Base-by-base conservation (phyloP, 2,329 filamentous ascomycete genomes). In the Knufia petricola region DNA sequence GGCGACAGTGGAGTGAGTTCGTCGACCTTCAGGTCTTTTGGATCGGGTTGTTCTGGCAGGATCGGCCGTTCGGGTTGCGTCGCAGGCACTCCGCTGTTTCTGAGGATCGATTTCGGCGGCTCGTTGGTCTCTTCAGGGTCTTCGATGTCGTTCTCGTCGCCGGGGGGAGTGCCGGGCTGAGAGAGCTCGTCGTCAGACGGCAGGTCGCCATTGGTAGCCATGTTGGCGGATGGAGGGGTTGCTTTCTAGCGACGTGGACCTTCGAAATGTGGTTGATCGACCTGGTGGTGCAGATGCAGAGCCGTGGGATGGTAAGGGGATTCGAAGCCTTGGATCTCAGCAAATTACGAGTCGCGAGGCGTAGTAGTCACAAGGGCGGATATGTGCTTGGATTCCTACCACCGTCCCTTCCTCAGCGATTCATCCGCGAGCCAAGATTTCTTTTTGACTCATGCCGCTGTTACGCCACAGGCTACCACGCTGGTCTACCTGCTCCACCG, bases 1-100 rank as follows among this genome's bases (percentile, higher is more conserved):
- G 89, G 88, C 13, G 90, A 94, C 60, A 95, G 75, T 50, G 92
- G 90, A 58, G 77, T 87, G 60, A 98, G 75, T 46, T 71, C 79
- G 58, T 79, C 78, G 62, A 95, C 78, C 63, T 96, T 87, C 63
- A 98, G 78, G 60, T 88, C 84, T 66, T 84, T 81, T 61, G 92
- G 87, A 59, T 98, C 86, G 58, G 92, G 94, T 74, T 98, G 92
- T 60, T 88, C 86, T 61, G 92, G 92, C 50, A 87, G 75, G 55
- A 74, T 73, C 56, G 83, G 82, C 60, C 78, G 72, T 61, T 78
- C 74, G 49, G 80, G 69, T 51, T 73, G 74, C 51, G 77, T 73
- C 42, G 71, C 69, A 32, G 61, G 51, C 15, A 58, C 58, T 4
- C 57, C 55, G 37, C 70, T 76, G 48, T 75, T 68, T 71, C 88